Evolutionary conservation across 192 early-diverging fungal species (phyloP), one percentile per base, ranked within the genome.

Genomic region (Phycomyces blakesleeanus): DNA sequence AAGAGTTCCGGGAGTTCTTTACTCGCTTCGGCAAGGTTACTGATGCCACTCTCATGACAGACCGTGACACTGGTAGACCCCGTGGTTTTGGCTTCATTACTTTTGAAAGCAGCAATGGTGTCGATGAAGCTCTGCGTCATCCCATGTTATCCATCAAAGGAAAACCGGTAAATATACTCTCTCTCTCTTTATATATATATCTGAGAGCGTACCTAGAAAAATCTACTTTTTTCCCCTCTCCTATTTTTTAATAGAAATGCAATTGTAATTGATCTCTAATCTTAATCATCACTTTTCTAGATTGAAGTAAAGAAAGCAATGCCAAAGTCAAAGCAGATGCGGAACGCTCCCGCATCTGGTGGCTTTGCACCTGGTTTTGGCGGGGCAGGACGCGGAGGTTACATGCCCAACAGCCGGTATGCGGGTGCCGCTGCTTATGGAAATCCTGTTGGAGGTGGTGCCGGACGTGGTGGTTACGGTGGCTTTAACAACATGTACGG

Each of bases 31-130:
- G 95, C 1, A 81, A 74, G 51, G 88, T 97, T 42, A 72, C 89
- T 24, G 93, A 97, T 67, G 89, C 88, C 52, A 87, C 87, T 6
- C 71, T 97, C 39, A 93, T 95, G 91, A 82, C 82, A 20, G 93
- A 95, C 72, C 81, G 85, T n/a, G 81, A 82, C 57, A 90, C 92
- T 1, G 90, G 91, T n/a, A 83, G 90, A 51, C 88, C 92, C 18
- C 90, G 95, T 42, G 94, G 95, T 7, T 97, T 96, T 79, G 95
- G 95, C 11, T 97, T 97, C 79, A 89, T 97, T 51, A 94, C 92
- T 0, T 97, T 95, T 78, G 91, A 90, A 44, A 82, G 81, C 38
- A 80, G 85, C 34, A 63, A 81, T 37, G 85, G 83, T 14, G 89
- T 94, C 20, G 93, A 96, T 16, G 84, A 82, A 26, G 91, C 90